These are phyloP conservation scores for Boletus barrowsii DNA, from an alignment of 768 basidiomycete genomes.

Conservation along the genomic window DNA sequence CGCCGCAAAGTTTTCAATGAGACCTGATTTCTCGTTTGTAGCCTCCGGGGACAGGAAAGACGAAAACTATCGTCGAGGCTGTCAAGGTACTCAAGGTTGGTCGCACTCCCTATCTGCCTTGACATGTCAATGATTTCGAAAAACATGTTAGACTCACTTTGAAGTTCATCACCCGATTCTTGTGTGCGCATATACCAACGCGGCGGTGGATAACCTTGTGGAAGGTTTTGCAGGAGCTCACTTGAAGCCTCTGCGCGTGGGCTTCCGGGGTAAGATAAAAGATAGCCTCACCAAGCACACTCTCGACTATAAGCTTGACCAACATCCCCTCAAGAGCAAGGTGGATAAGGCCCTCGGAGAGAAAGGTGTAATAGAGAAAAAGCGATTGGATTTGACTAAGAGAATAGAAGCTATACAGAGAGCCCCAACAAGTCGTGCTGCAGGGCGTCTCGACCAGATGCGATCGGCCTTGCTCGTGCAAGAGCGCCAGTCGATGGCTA, in stretches of 20 bases:
- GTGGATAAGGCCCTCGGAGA: conserved; percentile 42
- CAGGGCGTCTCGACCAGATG: conserved; percentile 30
- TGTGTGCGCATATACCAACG: conserved; percentile 93
- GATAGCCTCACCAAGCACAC: conserved; percentile 54
- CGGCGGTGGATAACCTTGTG: conserved; percentile 88
- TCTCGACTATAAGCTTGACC: conserved; percentile 59
- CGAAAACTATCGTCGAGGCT: conserved; percentile 86
- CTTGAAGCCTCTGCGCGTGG: conserved; percentile 75
- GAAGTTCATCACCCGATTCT: conserved; percentile 80
- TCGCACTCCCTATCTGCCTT: not conserved
- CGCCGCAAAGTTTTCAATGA: not conserved
- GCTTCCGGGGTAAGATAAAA: conserved; percentile 58
- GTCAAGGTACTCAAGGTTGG: conserved; percentile 73
- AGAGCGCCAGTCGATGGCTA: conserved; percentile 32
- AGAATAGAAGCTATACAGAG: conserved; percentile 21
- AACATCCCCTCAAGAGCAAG: conserved; percentile 52
- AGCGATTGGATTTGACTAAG: conserved; percentile 25
- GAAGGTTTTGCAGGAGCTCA: conserved; percentile 62
- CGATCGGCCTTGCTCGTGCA: conserved; percentile 20
- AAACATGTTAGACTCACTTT: conserved; percentile 59
- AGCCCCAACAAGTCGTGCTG: conserved; percentile 11
- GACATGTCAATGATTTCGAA: not conserved
- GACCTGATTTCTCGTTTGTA: conserved; percentile 26
- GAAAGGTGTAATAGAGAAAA: conserved; percentile 31
- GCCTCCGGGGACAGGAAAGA: conserved; percentile 94